phyloP scores from a whole-genome alignment of 1,284 basidiomycete species.

The Ganoderma lucidum region DNA sequence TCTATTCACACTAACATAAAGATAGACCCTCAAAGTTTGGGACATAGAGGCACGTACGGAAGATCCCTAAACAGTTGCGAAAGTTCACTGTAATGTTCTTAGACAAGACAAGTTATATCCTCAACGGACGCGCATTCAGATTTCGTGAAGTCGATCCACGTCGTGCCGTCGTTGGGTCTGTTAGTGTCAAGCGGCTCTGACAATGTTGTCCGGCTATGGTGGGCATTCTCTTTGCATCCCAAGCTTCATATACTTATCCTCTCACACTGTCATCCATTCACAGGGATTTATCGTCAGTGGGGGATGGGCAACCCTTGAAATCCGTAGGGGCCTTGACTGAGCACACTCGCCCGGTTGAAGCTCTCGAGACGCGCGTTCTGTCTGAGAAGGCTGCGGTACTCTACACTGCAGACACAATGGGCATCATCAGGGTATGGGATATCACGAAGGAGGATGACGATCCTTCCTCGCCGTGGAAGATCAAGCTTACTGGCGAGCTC shows the following conservation, averaged over 20 bases:
- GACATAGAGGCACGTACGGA: slow-evolving; percentile 64
- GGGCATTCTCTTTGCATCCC: slow-evolving; percentile 22
- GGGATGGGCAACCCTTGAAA: slow-evolving; percentile 53
- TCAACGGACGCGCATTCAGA: slow-evolving; percentile 84
- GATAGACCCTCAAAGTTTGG: slow-evolving; percentile 85
- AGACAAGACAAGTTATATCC: slow-evolving; percentile 77
- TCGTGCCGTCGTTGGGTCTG: slow-evolving; percentile 69
- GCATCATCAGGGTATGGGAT: slow-evolving; percentile 81
- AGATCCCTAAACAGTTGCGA: neutral
- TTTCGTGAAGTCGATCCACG: slow-evolving; percentile 85
- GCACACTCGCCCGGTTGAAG: slow-evolving; percentile 77
- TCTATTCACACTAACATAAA: slow-evolving; percentile 24
- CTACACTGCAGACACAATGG: slow-evolving; percentile 89
- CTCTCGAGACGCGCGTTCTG: slow-evolving; percentile 57
- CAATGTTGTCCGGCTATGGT: slow-evolving; percentile 91
- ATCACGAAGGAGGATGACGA: slow-evolving; percentile 55
- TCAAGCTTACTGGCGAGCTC: slow-evolving; percentile 64
- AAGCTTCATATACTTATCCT: neutral
- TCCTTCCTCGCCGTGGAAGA: slow-evolving; percentile 57
- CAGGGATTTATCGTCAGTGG: slow-evolving; percentile 68
- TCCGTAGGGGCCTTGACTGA: slow-evolving; percentile 73
- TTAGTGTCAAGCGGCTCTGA: slow-evolving; percentile 92
- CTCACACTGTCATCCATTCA: neutral
- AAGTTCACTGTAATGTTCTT: slow-evolving; percentile 13
- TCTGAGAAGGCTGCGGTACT: slow-evolving; percentile 59